A percentile compares a stretch with the other conserved stretches of the same genome.
Conservation (phyloP, 78 protist species). For the Tieghemostelium lacteum region DNA sequence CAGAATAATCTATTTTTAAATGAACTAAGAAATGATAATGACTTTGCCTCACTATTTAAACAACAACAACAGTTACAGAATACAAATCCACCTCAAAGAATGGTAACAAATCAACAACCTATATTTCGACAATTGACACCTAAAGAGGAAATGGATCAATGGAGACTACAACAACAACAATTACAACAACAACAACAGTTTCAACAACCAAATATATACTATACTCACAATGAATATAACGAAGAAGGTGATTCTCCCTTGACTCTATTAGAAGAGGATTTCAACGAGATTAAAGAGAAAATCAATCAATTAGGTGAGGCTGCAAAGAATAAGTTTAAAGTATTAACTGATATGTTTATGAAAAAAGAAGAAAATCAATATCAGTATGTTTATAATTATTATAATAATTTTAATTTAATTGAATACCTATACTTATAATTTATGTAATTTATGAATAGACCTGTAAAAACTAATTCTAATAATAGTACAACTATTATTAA, state of each 20-base stretch:
- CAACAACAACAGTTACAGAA: neutral
- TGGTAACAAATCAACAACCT: neutral
- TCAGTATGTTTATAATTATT: constrained; percentile 22
- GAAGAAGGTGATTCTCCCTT: constrained; percentile 4
- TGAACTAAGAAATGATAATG: constrained; percentile 31
- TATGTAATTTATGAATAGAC: too few species aligned
- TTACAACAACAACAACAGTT: constrained; percentile 4
- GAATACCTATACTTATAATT: too few species aligned
- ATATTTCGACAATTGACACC: neutral
- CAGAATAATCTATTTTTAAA: constrained; percentile 61
- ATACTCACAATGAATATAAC: neutral
- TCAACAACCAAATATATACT: constrained; percentile 5
- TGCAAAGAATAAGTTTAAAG: constrained; percentile 59
- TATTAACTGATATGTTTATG: constrained; percentile 45
- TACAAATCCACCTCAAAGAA: neutral
- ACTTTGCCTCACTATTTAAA: constrained; percentile 11
- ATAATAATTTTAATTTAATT: too few species aligned
- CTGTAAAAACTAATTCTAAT: too few species aligned
- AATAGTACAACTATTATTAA: too few species aligned
- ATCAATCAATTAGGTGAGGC: constrained; percentile 56
- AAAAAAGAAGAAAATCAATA: constrained; percentile 58
- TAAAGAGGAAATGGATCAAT: constrained; percentile 12
- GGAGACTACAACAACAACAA: neutral
- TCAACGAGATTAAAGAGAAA: constrained; percentile 50
- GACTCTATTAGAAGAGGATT: constrained; percentile 57